These are phyloP conservation scores for Solioccasus polychromus DNA, from an alignment of 768 basidiomycete genomes.

Conservation along the genomic window DNA sequence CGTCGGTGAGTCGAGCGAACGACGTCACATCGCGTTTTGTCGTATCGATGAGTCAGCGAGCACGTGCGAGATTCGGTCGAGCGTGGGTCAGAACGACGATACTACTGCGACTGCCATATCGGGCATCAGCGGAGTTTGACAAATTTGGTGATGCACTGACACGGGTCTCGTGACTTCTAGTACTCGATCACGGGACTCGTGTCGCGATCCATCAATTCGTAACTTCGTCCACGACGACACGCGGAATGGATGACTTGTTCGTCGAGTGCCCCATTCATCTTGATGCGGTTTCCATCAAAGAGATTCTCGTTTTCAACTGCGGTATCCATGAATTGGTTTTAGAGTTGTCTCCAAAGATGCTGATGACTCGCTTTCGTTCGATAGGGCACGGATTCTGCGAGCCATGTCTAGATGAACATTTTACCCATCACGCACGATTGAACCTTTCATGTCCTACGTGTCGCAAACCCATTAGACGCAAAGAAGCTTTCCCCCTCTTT, in stretches of 20 bases:
- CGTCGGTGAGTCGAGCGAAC: too few relatives aligned
- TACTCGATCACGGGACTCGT: not conserved
- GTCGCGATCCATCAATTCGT: too few relatives aligned
- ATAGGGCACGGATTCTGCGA: constrained; percentile 33
- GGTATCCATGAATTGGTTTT: constrained; percentile 19
- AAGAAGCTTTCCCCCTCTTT: constrained; percentile 27
- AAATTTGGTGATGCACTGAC: too few relatives aligned
- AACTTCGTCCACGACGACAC: not conserved
- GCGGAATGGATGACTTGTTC: constrained; percentile 18
- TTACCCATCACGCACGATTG: constrained; percentile 8
- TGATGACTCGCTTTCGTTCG: constrained; percentile 11
- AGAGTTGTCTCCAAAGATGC: constrained; percentile 2
- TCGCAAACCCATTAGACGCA: constrained; percentile 27
- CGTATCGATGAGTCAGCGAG: too few relatives aligned
- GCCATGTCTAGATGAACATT: constrained; percentile 25
- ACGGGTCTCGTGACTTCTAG: not conserved
- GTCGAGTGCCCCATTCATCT: constrained; percentile 34
- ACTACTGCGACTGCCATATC: too few relatives aligned
- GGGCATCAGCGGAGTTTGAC: too few relatives aligned
- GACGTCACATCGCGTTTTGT: too few relatives aligned
- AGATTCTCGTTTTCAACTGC: constrained; percentile 30
- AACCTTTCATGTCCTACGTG: constrained; percentile 26
- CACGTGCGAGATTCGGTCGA: too few relatives aligned
- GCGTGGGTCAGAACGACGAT: too few relatives aligned
- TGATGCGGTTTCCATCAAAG: constrained; percentile 24